Evolutionary conservation across 2,329 filamentous ascomycete genomes (phyloP).

Genomic region (Arachnopeziza araneosa): DNA sequence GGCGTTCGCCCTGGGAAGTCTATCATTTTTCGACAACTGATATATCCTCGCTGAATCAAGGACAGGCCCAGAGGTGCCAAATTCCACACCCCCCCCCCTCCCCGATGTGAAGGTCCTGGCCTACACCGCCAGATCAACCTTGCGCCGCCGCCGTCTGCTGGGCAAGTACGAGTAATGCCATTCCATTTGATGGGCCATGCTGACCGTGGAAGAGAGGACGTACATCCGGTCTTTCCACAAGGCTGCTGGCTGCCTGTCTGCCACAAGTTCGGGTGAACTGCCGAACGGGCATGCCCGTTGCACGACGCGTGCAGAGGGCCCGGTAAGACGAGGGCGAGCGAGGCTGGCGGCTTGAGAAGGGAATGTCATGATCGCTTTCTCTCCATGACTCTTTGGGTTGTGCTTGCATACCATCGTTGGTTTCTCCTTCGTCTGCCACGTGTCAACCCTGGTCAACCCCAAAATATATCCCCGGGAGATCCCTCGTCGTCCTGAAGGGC

Average conservation of each 20-base stretch:
- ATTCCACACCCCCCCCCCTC: background rate
- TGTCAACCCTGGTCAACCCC: slow-evolving; percentile 8
- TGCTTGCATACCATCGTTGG: slow-evolving; percentile 11
- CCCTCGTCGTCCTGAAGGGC: background rate
- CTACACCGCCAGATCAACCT: background rate
- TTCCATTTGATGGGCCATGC: background rate
- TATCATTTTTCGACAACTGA: background rate
- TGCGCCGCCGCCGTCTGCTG: too few species aligned
- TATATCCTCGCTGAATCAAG: background rate
- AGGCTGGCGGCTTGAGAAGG: background rate
- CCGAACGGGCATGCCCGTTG: background rate
- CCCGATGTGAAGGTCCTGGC: background rate
- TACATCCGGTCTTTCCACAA: background rate
- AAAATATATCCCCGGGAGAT: background rate
- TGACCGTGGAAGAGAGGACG: background rate
- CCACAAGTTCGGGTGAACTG: background rate
- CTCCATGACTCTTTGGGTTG: background rate
- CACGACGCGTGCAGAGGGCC: background rate
- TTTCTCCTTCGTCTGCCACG: slow-evolving; percentile 13
- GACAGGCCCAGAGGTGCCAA: background rate
- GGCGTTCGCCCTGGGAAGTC: background rate
- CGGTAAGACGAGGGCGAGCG: background rate
- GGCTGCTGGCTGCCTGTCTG: background rate
- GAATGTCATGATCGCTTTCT: background rate
- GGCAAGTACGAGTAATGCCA: background rate